Evolutionary conservation across 768 basidiomycete species (phyloP), one percentile per base, ranked within the genome.

Genomic region (Tremella mesenterica): DNA sequence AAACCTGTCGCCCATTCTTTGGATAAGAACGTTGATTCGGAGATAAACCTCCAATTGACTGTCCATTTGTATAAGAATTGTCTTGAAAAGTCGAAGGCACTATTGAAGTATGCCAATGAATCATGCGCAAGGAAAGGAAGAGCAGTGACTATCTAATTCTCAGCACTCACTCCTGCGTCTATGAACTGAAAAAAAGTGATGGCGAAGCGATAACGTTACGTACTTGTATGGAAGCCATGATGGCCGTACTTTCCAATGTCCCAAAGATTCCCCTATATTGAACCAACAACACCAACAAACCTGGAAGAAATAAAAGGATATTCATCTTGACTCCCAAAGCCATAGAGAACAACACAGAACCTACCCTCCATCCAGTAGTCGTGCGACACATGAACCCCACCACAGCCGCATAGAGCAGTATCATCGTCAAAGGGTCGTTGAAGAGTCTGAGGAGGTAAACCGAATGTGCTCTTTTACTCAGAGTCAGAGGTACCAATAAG

Each of bases 301-400:
- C 92, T 4, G 95, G 95, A 1, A 95, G 76, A 74, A 90, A 95
- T 8, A 99, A 77, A 27, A 97, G 73, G 39, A 85, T 81, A 20
- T 86, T 91, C 95, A 99, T 97, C 72, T 99, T 99, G 52, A 95
- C 80, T 0, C 90, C 92, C 7, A 97, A 75, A 1, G 91, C 91
- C 5, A 79, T 74, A 62, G 88, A 91, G 50, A 5, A 86, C 2
- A 93, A 69, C 50, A 85, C 31, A 36, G 48, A 28, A 3, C 67
- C 63, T 1, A 56, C 43, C 20, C 60, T 60, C 69, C 69, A 69
- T 10, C 61, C 63, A 4, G 81, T 48, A 41, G 81, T 80, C 69
- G 86, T 84, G 53, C 79, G 78, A 20, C 70, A 70, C 58, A 83
- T 82, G 57, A 83, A 83, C 1, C 83, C 80, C 7, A 86, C 65